A percentile compares a stretch with the other conserved stretches of the same genome.
Evolutionary conservation across 2,329 filamentous ascomycete species (phyloP).

Genomic region (Clonostachys sp.): DNA sequence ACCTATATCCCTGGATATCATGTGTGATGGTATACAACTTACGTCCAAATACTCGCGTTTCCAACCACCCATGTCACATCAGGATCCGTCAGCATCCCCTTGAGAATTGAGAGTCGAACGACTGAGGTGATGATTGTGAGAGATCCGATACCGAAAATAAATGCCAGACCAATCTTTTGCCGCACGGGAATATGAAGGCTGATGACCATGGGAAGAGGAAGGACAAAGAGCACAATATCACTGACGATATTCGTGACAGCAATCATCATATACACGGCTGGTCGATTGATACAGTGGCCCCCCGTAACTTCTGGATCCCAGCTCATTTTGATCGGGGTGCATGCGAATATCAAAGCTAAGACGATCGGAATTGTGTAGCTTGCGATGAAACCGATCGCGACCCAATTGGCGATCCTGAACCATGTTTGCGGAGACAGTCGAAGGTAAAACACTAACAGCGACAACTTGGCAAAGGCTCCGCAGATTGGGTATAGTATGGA

Average conservation of each 20-base stretch:
- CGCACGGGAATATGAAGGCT: constrained; percentile 32
- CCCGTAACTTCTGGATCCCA: constrained; percentile 17
- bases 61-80: constrained; percentile 17
- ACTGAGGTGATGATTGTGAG: constrained; percentile 20
- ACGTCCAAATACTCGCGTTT: constrained; percentile 13
- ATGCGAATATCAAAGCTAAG: constrained; percentile 24
- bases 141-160: constrained; percentile 34
- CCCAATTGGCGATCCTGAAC: constrained; percentile 18
- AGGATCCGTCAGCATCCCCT: neutral
- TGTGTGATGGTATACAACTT: neutral
- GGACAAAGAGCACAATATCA: constrained; percentile 35
- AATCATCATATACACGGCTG: constrained; percentile 39
- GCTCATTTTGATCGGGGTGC: constrained; percentile 17
- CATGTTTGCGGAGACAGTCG: constrained; percentile 19
- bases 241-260: constrained; percentile 38
- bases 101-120: constrained; percentile 7
- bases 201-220: constrained; percentile 37
- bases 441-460: constrained; percentile 23
- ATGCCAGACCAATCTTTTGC: constrained; percentile 34
- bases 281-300: constrained; percentile 30
- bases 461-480: constrained; percentile 22
- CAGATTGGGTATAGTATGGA: constrained; percentile 19
- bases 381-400: constrained; percentile 14
- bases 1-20: neutral
- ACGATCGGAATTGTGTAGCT: constrained; percentile 18